These are phyloP conservation scores for Zizania palustris DNA, from an alignment of 202 grass and related monocot genomes.

Conservation along the genomic window DNA sequence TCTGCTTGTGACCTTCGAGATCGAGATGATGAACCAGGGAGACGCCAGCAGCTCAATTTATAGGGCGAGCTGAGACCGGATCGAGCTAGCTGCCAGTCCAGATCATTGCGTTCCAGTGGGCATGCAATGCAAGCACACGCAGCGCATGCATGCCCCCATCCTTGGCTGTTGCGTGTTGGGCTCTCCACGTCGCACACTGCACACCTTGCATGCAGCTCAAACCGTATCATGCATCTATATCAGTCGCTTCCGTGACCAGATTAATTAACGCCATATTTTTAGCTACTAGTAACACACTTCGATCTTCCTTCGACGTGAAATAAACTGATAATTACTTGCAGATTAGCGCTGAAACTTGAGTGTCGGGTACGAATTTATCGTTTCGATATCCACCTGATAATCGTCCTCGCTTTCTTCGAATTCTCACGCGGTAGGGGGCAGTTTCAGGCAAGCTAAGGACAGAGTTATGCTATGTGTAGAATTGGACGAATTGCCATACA, in stretches of 20 bases:
- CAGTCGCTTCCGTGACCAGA: background rate
- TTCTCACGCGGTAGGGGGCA: background rate
- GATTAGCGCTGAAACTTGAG: background rate
- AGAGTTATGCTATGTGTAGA: no score
- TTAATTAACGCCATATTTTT: background rate
- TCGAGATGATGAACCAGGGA: background rate
- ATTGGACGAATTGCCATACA: no score
- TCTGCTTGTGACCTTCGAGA: background rate
- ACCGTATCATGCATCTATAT: background rate
- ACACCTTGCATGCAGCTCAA: background rate
- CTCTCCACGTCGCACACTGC: conserved; percentile 10
- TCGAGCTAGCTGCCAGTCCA: background rate
- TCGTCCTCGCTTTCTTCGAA: background rate
- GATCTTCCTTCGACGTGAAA: background rate
- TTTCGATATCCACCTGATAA: background rate
- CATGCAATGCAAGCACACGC: background rate
- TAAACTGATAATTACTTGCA: no score
- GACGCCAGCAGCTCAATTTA: background rate
- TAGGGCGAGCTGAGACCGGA: background rate
- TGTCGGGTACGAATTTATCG: background rate
- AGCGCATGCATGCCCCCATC: conserved; percentile 19
- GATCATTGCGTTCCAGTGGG: background rate
- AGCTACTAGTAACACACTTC: background rate
- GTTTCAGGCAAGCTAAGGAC: background rate
- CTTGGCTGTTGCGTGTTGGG: conserved; percentile 15